A percentile compares a stretch with the other conserved stretches of the same genome.
Conservation (phyloP, 1,139 yeast genomes). For the Yamadazyma aaseri region DNA sequence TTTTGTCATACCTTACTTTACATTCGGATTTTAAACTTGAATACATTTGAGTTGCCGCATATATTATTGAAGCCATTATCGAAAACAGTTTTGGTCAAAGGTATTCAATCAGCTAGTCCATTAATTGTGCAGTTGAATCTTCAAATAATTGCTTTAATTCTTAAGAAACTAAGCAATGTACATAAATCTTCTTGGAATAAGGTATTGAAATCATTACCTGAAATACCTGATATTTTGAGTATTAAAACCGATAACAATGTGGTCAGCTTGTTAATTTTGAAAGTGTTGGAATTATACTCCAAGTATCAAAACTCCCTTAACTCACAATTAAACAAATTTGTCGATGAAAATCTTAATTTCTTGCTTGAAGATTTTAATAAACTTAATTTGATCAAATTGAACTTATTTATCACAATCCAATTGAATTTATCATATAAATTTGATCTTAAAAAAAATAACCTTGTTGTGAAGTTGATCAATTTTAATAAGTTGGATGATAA, state of each 20-base stretch:
- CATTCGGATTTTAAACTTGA: constrained; percentile 54
- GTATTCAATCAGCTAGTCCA: constrained; percentile 52
- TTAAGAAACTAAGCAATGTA: constrained; percentile 50
- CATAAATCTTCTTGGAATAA: constrained; percentile 14
- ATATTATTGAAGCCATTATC: constrained; percentile 70
- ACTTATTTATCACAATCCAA: constrained; percentile 28
- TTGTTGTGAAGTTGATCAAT: constrained; percentile 59
- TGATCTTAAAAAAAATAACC: constrained; percentile 35
- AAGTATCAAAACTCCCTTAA: constrained; percentile 9
- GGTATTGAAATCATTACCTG: constrained; percentile 12
- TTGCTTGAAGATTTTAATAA: constrained; percentile 10
- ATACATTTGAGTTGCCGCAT: constrained; percentile 52
- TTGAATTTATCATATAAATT: constrained; percentile 34
- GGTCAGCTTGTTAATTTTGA: constrained; percentile 9
- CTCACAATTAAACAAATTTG: constrained; percentile 9
- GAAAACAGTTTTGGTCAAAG: constrained; percentile 54
- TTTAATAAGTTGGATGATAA: constrained; percentile 30
- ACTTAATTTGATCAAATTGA: constrained; percentile 12
- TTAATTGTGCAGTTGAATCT: constrained; percentile 66
- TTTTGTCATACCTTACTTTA: constrained; percentile 67
- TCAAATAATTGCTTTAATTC: constrained; percentile 55
- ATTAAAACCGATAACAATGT: constrained; percentile 5
- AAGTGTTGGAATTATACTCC: constrained; percentile 11
- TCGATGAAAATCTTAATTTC: constrained; percentile 8
- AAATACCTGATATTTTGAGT: constrained; percentile 11